phyloP scores from a whole-genome alignment of 441 rosid species.

The Dalechampia spathulata region DNA sequence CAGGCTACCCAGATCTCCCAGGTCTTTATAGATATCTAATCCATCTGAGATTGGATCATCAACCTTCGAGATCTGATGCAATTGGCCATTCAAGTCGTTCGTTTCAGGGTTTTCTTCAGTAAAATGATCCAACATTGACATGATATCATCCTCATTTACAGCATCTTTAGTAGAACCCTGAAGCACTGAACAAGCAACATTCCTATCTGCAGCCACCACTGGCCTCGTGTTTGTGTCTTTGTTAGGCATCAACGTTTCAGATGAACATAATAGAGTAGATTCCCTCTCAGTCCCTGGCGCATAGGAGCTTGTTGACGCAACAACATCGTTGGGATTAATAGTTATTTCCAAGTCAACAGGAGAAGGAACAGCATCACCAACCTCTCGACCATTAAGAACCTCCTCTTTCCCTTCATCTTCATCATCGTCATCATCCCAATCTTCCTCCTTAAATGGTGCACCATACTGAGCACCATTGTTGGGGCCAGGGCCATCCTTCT shows the following conservation, averaged over 20 bases:
- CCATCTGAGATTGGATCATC: constrained; percentile 14
- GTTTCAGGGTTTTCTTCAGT: constrained; percentile 6
- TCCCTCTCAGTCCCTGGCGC: constrained; percentile 17
- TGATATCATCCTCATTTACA: constrained; percentile 1
- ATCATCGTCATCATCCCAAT: constrained; percentile 55
- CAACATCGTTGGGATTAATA: constrained; percentile 11
- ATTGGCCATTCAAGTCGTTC: neutral
- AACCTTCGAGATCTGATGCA: neutral
- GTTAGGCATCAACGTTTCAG: neutral
- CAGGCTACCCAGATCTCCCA: constrained; percentile 29
- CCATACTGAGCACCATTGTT: constrained; percentile 86
- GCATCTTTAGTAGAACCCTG: neutral
- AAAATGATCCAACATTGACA: constrained; percentile 8
- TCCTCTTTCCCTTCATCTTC: constrained; percentile 8
- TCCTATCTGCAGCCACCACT: neutral
- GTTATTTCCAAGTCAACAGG: neutral
- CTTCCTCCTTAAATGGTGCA: constrained; percentile 76
- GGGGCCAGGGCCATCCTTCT: constrained; percentile 82
- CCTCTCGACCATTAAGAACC: neutral
- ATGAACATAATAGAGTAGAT: constrained; percentile 21
- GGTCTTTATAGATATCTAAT: constrained; percentile 18
- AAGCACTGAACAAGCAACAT: neutral
- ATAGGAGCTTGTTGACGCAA: constrained; percentile 11
- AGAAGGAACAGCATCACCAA: neutral
- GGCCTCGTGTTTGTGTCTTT: too few relatives aligned